These are phyloP conservation scores for Cryoendolithus antarcticus DNA, from an alignment of 2,329 filamentous ascomycete species.

Conservation along the genomic window DNA sequence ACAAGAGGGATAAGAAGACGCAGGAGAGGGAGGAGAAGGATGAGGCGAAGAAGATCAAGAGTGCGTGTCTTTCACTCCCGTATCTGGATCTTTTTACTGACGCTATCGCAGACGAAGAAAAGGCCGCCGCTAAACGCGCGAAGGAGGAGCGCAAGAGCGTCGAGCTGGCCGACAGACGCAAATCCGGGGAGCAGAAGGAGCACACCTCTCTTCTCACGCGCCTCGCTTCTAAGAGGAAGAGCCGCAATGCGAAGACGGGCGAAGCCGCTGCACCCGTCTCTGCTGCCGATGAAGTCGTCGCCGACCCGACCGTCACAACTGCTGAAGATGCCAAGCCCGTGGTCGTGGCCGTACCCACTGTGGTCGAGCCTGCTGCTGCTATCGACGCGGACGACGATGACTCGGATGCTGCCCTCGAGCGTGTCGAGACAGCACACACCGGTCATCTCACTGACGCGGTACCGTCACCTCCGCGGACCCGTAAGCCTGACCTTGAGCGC, in stretches of 20 bases:
- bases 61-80: too few species aligned
- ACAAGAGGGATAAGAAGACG: slow-evolving; percentile 45
- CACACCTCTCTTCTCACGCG: slow-evolving; percentile 4
- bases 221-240: slow-evolving; percentile 10
- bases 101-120: slow-evolving; percentile 20
- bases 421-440: not conserved
- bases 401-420: not conserved
- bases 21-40: slow-evolving; percentile 33
- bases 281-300: slow-evolving; percentile 4
- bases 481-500: slow-evolving; percentile 17
- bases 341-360: slow-evolving; percentile 3
- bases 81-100: too few species aligned
- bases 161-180: slow-evolving; percentile 22
- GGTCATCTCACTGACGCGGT: slow-evolving; percentile 1
- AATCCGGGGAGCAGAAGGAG: slow-evolving; percentile 25
- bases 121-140: slow-evolving; percentile 41
- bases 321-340: slow-evolving; percentile 3
- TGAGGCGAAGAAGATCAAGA: slow-evolving; percentile 38
- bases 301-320: slow-evolving; percentile 2
- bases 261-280: slow-evolving; percentile 7
- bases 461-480: slow-evolving; percentile 2
- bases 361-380: slow-evolving; percentile 2
- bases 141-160: slow-evolving; percentile 41
- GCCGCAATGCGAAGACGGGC: slow-evolving; percentile 17
- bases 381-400: slow-evolving; percentile 6